These are phyloP conservation scores for Phanerodontia chrysosporium DNA, from an alignment of 768 basidiomycete species.

Conservation along the genomic window DNA sequence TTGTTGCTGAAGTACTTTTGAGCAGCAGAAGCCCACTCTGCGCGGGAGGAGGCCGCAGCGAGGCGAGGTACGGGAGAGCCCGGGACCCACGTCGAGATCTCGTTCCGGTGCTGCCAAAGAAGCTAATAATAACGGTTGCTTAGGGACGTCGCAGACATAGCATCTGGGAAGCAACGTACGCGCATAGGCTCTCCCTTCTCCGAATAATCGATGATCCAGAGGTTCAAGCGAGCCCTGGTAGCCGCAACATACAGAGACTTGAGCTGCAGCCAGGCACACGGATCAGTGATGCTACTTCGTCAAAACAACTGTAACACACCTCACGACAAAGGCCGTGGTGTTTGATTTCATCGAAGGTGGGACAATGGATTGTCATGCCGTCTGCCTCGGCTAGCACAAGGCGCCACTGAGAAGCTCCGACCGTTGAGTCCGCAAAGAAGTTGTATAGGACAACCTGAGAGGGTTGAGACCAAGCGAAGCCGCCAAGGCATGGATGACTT, in stretches of 20 bases:
- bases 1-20: constrained; percentile 35
- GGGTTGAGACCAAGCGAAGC: background rate
- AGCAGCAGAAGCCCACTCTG: constrained; percentile 44
- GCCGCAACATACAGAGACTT: constrained; percentile 70
- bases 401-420: constrained; percentile 53
- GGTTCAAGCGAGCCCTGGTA: constrained; percentile 62
- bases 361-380: constrained; percentile 25
- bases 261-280: constrained; percentile 39
- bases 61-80: constrained; percentile 47
- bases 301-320: constrained; percentile 28
- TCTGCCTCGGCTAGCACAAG: constrained; percentile 35
- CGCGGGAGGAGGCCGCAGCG: constrained; percentile 47
- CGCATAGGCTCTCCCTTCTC: constrained; percentile 53
- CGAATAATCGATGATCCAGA: constrained; percentile 68
- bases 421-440: constrained; percentile 64
- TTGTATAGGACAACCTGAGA: constrained; percentile 66
- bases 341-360: constrained; percentile 44
- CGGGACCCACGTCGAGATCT: constrained; percentile 45
- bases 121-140: constrained; percentile 44
- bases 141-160: background rate
- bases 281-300: too few relatives aligned
- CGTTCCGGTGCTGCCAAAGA: constrained; percentile 41
- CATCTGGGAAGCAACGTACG: constrained; percentile 34
- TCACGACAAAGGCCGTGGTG: constrained; percentile 58
- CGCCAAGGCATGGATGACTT: background rate